Conservation (phyloP, 257 asterid genomes). For the Knoxia roxburghii region DNA sequence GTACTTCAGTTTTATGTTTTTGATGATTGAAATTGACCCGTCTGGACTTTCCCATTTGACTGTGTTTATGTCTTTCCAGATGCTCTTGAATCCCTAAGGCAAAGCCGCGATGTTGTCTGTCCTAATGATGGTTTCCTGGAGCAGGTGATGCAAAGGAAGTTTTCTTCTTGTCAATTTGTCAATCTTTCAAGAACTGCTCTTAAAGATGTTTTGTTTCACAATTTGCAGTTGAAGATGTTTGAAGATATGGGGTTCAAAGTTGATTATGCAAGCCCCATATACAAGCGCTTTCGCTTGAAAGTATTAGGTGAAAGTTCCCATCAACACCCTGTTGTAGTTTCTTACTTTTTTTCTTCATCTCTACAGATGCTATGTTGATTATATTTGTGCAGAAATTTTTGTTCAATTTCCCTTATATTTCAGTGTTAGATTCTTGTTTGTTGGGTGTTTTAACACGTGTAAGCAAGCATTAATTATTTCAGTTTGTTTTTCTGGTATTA, state of each 20-base stretch:
- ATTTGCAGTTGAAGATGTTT: conserved; percentile 77
- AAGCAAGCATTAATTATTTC: neutral
- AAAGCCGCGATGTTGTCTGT: conserved; percentile 68
- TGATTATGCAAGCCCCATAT: conserved; percentile 65
- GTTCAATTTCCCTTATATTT: neutral
- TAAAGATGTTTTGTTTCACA: conserved; percentile 4
- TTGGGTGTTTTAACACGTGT: neutral
- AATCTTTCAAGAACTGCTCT: conserved; percentile 7
- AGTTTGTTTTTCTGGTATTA: neutral
- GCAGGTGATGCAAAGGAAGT: conserved; percentile 52
- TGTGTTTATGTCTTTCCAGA: conserved; percentile 36
- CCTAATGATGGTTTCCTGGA: conserved; percentile 97
- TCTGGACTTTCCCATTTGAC: neutral
- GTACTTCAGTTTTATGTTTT: conserved; percentile 10
- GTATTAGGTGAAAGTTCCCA: conserved; percentile 52
- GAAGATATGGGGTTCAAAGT: conserved; percentile 88
- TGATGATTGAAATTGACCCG: conserved; percentile 8
- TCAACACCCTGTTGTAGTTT: conserved; percentile 9
- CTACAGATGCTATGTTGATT: neutral
- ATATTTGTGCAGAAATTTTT: neutral
- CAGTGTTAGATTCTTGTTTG: neutral
- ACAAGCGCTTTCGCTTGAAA: conserved; percentile 85
- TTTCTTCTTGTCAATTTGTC: conserved; percentile 13
- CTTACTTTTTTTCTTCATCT: conserved; percentile 12
- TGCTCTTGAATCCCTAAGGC: conserved; percentile 76